phyloP scores from a whole-genome alignment of 768 basidiomycete genomes.

The Nidularia pulvinata region DNA sequence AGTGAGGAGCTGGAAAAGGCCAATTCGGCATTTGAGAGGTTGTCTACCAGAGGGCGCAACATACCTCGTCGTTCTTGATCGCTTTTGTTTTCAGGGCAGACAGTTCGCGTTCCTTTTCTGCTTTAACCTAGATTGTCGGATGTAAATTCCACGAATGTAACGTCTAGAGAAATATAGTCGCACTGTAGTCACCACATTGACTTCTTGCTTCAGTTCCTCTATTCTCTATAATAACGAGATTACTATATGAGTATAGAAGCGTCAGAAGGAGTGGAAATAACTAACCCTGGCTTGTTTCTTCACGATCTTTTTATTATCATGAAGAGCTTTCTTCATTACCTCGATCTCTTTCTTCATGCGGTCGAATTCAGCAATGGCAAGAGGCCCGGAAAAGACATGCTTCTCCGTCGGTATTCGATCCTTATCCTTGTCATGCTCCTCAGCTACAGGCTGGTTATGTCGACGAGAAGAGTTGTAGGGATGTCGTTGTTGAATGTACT shows the following conservation, averaged over 20 bases:
- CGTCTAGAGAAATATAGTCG: background rate
- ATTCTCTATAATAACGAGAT: slow-evolving; percentile 35
- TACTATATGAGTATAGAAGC: background rate
- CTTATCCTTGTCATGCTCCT: slow-evolving; percentile 8
- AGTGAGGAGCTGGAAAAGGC: slow-evolving; percentile 40
- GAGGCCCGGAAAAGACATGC: slow-evolving; percentile 21
- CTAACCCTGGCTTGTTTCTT: slow-evolving; percentile 61
- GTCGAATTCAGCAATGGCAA: slow-evolving; percentile 49
- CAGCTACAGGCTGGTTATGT: slow-evolving; percentile 2
- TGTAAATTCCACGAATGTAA: background rate
- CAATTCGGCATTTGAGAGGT: background rate
- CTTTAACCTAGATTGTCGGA: slow-evolving; percentile 27
- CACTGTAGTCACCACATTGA: slow-evolving; percentile 24
- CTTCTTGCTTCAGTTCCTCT: slow-evolving; percentile 45
- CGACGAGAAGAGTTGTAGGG: slow-evolving; percentile 8
- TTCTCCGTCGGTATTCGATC: slow-evolving; percentile 11
- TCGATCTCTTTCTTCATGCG: slow-evolving; percentile 60
- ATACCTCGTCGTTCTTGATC: slow-evolving; percentile 59
- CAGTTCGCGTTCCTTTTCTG: slow-evolving; percentile 44
- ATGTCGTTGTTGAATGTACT: too few relatives aligned
- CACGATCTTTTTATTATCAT: slow-evolving; percentile 44
- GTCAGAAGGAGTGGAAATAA: background rate
- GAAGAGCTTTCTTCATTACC: slow-evolving; percentile 42
- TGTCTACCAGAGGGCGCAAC: slow-evolving; percentile 2
- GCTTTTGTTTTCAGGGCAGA: slow-evolving; percentile 41